phyloP scores from a whole-genome alignment of 768 basidiomycete species.

The Leccinellum luteum region DNA sequence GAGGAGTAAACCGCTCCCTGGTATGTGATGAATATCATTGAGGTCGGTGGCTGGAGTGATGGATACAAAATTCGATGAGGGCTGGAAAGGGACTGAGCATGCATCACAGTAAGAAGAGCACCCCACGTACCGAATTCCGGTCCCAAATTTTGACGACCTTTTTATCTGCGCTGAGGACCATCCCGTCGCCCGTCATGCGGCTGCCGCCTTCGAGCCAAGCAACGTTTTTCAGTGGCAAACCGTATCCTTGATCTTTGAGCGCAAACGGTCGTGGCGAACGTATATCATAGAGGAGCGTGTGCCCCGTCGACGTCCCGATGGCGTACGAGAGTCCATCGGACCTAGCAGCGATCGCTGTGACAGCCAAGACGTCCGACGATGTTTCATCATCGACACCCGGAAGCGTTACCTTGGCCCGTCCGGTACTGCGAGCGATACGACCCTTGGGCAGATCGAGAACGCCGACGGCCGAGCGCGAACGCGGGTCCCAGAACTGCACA shows the following conservation, averaged over 20 bases:
- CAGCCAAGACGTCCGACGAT: conserved; percentile 38
- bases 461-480: conserved; percentile 76
- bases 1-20: conserved; percentile 85
- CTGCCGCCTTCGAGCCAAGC: conserved; percentile 88
- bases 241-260: conserved; percentile 95
- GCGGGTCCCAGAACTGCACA: conserved; percentile 95
- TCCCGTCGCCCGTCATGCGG: conserved; percentile 80
- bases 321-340: conserved; percentile 91
- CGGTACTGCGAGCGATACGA: conserved; percentile 45
- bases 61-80: conserved; percentile 83
- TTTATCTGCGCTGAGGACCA: conserved; percentile 90
- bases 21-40: conserved; percentile 88
- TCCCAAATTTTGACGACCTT: conserved; percentile 99
- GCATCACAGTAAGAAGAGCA: not conserved
- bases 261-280: conserved; percentile 82
- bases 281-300: conserved; percentile 92
- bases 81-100: conserved; percentile 41
- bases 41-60: conserved; percentile 89
- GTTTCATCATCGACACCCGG: conserved; percentile 35
- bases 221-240: conserved; percentile 81
- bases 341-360: conserved; percentile 84
- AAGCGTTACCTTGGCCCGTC: conserved; percentile 28
- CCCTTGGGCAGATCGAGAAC: conserved; percentile 57
- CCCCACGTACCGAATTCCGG: conserved; percentile 62
- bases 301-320: conserved; percentile 92